Conservation (phyloP, 305 asterid genomes). For the Lippia alba region DNA sequence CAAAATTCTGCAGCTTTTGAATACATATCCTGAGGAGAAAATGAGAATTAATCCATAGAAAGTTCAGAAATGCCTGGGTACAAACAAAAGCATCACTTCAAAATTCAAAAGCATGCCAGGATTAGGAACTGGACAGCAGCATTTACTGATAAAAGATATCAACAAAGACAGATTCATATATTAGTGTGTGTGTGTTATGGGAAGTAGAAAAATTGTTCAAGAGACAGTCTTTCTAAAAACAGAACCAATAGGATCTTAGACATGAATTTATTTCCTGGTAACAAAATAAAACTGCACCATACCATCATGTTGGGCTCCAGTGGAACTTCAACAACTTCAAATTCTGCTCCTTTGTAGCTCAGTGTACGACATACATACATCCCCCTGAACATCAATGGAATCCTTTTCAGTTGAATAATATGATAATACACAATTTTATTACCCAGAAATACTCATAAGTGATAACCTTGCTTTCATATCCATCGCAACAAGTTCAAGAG, state of each 20-base stretch:
- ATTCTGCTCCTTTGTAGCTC: conserved; percentile 95
- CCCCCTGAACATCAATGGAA: conserved; percentile 64
- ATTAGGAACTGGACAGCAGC: conserved; percentile 8
- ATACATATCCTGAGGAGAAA: conserved; percentile 76
- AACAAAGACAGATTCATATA: conserved; percentile 1
- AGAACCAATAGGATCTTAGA: conserved; percentile 3
- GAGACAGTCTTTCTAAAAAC: conserved; percentile 5
- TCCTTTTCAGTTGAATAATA: conserved; percentile 32
- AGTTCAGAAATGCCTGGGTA: conserved; percentile 4
- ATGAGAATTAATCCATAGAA: conserved; percentile 9
- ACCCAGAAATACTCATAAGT: conserved; percentile 28
- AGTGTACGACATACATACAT: conserved; percentile 99
- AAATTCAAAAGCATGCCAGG: conserved; percentile 1
- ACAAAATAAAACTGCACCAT: conserved; percentile 31
- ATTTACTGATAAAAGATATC: conserved; percentile 22
- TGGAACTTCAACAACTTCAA: conserved; percentile 95
- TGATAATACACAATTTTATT: conserved; percentile 28
- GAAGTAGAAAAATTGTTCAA: conserved; percentile 9
- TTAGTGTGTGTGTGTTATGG: background rate
- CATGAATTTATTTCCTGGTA: conserved; percentile 33
- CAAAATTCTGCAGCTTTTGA: conserved; percentile 88
- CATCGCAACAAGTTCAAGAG: conserved; percentile 99
- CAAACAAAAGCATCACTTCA: conserved; percentile 20
- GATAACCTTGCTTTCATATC: conserved; percentile 98
- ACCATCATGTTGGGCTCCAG: conserved; percentile 88